Evolutionary conservation across 2,329 filamentous ascomycete genomes (phyloP), one percentile per base, ranked within the genome.

Genomic region (Cryphonectria nitschkei): DNA sequence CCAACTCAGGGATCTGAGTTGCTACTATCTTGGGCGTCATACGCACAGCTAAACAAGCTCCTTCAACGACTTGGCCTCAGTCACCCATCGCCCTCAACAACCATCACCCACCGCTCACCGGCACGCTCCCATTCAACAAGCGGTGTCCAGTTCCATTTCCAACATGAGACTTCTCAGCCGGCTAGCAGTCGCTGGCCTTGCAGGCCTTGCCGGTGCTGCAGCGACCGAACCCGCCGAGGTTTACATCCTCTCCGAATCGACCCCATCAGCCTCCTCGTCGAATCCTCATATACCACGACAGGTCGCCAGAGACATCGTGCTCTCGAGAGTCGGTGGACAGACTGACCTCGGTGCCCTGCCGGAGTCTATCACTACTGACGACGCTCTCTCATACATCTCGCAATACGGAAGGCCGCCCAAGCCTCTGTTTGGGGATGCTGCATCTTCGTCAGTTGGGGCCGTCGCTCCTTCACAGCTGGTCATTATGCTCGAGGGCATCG

Each of bases 401-500:
- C 81, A 81, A 65, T 92, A 89, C 78, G 90, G 89, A 73, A 88
- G 86, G 73, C 77, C 81, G 41, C 79, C 85, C 8, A 75, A 81
- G 68, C 78, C 83, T 29, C 80, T 93, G 46, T 89, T 93, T 75
- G 80, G 79, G 61, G 79, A 77, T n/a, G 73, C 74, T 39, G 65
- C 54, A 50, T 41, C 65, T 14, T 16, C 60, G 3, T 70, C 78
- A 5, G 76, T 80, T 14, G 74, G 72, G 14, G 76, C 26, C 29
- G 19, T 9, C 43, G 32, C 80, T 65, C 82, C 84, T 6, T 73
- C 80, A 67, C 89, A 93, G 79, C 83, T 92, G 54, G 80, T 92
- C 37, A 80, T 91, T 67, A 79, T 89, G 74, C 81, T 91, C 66
- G 85, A 90, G 76, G 88, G 89, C 76, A 81, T 87, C 79, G 84